Base-by-base conservation (phyloP, 495 filamentous ascomycete species). In the Xylaria longipes region DNA sequence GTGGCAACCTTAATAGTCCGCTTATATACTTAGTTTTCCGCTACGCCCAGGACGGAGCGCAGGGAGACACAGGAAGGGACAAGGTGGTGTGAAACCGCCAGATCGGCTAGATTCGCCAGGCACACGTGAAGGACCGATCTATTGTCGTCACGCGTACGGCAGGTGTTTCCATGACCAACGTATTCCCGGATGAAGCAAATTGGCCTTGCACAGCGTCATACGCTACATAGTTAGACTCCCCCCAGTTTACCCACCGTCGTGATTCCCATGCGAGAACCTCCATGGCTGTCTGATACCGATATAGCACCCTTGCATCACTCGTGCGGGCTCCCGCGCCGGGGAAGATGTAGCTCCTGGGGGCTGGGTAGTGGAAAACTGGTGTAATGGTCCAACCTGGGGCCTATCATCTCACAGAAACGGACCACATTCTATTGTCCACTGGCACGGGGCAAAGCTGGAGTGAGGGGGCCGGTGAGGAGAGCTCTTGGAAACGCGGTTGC, bases 21-120 rank as follows among this genome's bases (percentile, higher is more conserved):
- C n/a, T 52, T 70, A 64, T 70, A 70, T 70, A 64, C 29, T 62
- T n/a, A n/a, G n/a, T n/a, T n/a, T n/a, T 62, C 43, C 29, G 68
- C 56, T 41, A 62, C 39, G 39, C 68, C 5, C 6, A n/a, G 9
- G 15, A 31, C 56, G 33, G 25, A 39, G 4, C 8, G 9, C 58
- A 41, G 41, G 57, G 57, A 60, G 37, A 12, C n/a, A 20, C 27
- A 39, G 68, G 60, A 45, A 17, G 22, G 57, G 33, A 11, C 4
- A 57, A 66, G 62, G 39, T 45, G 35, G 22, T 29, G 37, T 37
- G 35, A 37, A 48, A 1, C 37, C 37, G 61, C 37, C 9, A 17
- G 29, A 14, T 14, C n/a, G 50, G 52, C 48, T 8, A 25, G n/a
- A n/a, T 68, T 52, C 27, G 65, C 65, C 57, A 17, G 33, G 39